Percentiles rank a stretch among this genome's conserved stretches.
phyloP scores from a whole-genome alignment of 2,329 filamentous ascomycete genomes.

The Cordyceps cateniannulata region DNA sequence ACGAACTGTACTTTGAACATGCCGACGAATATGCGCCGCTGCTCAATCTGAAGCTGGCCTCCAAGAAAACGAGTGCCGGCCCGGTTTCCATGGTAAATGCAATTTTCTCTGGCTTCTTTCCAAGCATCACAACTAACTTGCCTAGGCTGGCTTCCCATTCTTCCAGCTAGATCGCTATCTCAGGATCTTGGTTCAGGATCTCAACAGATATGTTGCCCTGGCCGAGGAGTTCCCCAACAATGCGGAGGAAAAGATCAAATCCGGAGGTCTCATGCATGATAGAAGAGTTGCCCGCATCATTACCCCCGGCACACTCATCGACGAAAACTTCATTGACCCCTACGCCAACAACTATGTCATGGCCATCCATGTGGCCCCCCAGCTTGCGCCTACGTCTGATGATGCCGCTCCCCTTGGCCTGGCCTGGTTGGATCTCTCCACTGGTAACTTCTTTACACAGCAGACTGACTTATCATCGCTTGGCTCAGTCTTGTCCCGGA shows the following conservation, averaged over 20 bases:
- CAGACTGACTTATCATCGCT: slow-evolving; percentile 62
- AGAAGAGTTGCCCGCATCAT: slow-evolving; percentile 80
- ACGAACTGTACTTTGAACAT: slow-evolving; percentile 96
- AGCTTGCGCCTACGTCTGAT: background rate
- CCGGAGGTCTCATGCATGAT: slow-evolving; percentile 76
- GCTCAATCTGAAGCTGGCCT: slow-evolving; percentile 79
- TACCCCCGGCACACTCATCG: slow-evolving; percentile 90
- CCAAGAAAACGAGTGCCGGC: slow-evolving; percentile 71
- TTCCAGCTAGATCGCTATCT: slow-evolving; percentile 89
- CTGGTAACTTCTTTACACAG: slow-evolving; percentile 89
- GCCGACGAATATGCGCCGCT: slow-evolving; percentile 82
- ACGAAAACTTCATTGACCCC: slow-evolving; percentile 95
- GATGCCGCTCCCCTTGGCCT: slow-evolving; percentile 53
- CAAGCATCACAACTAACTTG: slow-evolving; percentile 11
- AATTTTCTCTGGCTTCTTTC: slow-evolving; percentile 10
- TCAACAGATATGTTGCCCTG: slow-evolving; percentile 86
- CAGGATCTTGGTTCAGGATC: slow-evolving; percentile 85
- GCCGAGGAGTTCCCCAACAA: slow-evolving; percentile 85
- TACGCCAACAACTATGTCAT: slow-evolving; percentile 91
- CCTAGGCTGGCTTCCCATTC: slow-evolving; percentile 82
- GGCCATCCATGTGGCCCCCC: slow-evolving; percentile 58
- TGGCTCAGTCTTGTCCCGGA: slow-evolving; percentile 73
- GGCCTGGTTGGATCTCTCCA: slow-evolving; percentile 92
- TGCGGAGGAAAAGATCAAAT: slow-evolving; percentile 61
- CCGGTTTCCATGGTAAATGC: slow-evolving; percentile 72